Conservation (phyloP, 2,329 filamentous ascomycete species). For the Colletotrichum destructivum region DNA sequence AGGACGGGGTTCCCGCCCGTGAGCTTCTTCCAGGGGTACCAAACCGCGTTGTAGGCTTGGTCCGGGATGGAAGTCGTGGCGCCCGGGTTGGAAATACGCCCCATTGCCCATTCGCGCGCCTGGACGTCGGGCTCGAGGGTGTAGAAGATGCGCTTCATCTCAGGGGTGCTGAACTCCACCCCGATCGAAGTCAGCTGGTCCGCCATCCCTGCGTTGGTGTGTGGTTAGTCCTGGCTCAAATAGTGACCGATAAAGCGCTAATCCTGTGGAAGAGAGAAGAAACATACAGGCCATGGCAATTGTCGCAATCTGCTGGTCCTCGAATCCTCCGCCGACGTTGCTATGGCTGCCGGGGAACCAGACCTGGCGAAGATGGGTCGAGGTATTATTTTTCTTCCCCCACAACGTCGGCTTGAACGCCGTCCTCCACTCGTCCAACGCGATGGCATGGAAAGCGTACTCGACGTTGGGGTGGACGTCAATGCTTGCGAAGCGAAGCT, state of each 20-base stretch:
- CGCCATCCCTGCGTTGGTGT: conserved; percentile 42
- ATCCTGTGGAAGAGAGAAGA: no score
- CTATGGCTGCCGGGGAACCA: conserved; percentile 75
- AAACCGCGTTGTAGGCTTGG: conserved; percentile 12
- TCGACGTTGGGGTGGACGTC: conserved; percentile 54
- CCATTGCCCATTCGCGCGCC: conserved; percentile 43
- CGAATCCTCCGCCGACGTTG: conserved; percentile 73
- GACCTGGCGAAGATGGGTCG: conserved; percentile 44
- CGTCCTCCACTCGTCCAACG: conserved; percentile 65
- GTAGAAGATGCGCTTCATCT: conserved; percentile 45
- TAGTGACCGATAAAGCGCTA: accelerated
- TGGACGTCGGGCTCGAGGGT: conserved; percentile 32
- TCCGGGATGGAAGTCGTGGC: conserved; percentile 32
- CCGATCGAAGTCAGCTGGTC: conserved; percentile 46
- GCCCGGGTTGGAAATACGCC: conserved; percentile 42
- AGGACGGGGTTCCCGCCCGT: conserved; percentile 23
- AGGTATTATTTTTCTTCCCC: conserved; percentile 43
- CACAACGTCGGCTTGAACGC: conserved; percentile 51
- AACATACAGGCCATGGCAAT: conserved; percentile 45
- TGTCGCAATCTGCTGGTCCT: conserved; percentile 46
- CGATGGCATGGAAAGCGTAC: conserved; percentile 70
- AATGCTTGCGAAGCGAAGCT: conserved; percentile 43
- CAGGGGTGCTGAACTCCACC: conserved; percentile 45
- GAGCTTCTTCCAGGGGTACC: conserved; percentile 28
- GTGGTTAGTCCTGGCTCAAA: neutral